A percentile compares a stretch with the other conserved stretches of the same genome.
These are phyloP conservation scores for Trichoderma gamsii DNA, from an alignment of 495 filamentous ascomycete species.

Conservation along the genomic window DNA sequence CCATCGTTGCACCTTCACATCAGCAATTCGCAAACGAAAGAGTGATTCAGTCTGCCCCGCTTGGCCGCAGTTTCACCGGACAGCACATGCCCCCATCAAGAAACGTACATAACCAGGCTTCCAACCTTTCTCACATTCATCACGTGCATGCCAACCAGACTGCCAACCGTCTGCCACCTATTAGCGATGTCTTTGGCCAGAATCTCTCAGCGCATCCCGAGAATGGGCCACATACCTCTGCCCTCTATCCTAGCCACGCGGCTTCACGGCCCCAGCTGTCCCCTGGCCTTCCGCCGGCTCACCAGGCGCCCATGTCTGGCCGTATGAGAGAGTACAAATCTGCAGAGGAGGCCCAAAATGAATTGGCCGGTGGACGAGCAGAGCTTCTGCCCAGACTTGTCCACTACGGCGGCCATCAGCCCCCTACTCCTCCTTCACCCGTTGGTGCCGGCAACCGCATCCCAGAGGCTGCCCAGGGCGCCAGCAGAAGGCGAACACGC, in stretches of 20 bases:
- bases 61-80: conserved; percentile 94
- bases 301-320: conserved; percentile 22
- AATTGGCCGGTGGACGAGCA: conserved; percentile 82
- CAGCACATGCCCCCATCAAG: conserved; percentile 77
- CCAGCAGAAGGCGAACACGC: conserved; percentile 65
- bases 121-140: conserved; percentile 85
- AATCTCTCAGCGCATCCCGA: conserved; percentile 66
- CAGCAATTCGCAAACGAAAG: conserved; percentile 92
- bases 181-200: conserved; percentile 86
- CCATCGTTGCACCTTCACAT: conserved; percentile 94
- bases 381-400: conserved; percentile 89
- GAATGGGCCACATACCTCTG: conserved; percentile 19
- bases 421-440: conserved; percentile 89
- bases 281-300: conserved; percentile 50
- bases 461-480: conserved; percentile 39
- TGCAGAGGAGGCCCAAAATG: conserved; percentile 87
- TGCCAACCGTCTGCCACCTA: conserved; percentile 85
- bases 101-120: conserved; percentile 78
- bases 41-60: conserved; percentile 91
- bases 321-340: conserved; percentile 86
- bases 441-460: conserved; percentile 32
- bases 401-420: conserved; percentile 85
- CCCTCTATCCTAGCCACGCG: conserved; percentile 48
- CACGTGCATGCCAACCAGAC: conserved; percentile 85
- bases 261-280: conserved; percentile 66